These are phyloP conservation scores for Wickerhamiella sergipiensis DNA, from an alignment of 805 yeast species.

Conservation along the genomic window DNA sequence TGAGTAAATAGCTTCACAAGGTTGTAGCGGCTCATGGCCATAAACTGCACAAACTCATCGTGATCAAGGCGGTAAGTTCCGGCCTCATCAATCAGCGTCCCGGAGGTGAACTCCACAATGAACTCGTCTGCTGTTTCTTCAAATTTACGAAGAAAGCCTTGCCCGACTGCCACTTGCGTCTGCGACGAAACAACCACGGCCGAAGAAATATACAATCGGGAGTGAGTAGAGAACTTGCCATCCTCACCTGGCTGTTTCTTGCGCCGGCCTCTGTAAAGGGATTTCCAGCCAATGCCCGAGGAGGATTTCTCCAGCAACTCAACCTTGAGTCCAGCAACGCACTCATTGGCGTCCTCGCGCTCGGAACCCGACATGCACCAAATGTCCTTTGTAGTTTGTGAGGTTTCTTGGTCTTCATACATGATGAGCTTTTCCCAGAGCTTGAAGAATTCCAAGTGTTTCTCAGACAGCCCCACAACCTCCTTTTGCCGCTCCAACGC, in stretches of 20 bases:
- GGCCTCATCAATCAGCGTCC: conserved; percentile 34
- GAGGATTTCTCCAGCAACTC: conserved; percentile 1
- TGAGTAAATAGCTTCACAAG: conserved; percentile 49
- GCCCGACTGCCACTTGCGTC: conserved; percentile 1
- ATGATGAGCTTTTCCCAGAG: conserved; percentile 59
- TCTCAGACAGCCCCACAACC: conserved; percentile 37
- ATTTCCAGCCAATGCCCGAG: background rate
- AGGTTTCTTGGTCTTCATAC: conserved; percentile 35
- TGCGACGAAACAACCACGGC: background rate
- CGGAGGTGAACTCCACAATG: conserved; percentile 32
- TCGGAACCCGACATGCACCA: conserved; percentile 49
- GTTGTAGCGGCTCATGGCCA: conserved; percentile 67
- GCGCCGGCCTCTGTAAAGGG: background rate
- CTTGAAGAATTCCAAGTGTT: conserved; percentile 42
- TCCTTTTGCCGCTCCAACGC: conserved; percentile 14
- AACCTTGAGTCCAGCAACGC: conserved; percentile 40
- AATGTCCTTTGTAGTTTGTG: conserved; percentile 43
- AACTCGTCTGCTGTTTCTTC: conserved; percentile 31
- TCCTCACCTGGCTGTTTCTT: background rate
- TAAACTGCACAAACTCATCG: conserved; percentile 62
- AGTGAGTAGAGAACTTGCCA: background rate
- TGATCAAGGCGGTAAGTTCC: conserved; percentile 54
- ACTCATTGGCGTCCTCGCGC: conserved; percentile 52
- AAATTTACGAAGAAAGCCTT: background rate
- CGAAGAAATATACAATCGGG: background rate